These are phyloP conservation scores for Pisolithus microcarpus DNA, from an alignment of 768 basidiomycete species.

Conservation along the genomic window DNA sequence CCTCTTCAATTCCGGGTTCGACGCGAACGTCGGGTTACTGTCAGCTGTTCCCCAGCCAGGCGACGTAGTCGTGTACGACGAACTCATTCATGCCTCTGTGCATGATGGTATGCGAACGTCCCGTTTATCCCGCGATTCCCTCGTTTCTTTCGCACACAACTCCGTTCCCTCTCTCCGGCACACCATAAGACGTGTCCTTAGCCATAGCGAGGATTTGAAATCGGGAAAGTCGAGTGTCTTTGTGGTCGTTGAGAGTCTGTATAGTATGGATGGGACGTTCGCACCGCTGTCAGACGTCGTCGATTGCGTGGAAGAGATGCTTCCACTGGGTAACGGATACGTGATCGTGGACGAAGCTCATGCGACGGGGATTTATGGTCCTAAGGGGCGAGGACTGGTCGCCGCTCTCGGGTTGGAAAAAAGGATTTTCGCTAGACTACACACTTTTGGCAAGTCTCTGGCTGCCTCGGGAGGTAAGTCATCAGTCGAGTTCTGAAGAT, in stretches of 20 bases:
- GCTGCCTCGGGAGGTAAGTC: conserved; percentile 77
- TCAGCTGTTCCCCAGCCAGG: conserved; percentile 67
- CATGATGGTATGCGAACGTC: conserved; percentile 82
- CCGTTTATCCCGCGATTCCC: conserved; percentile 33
- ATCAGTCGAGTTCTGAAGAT: background rate
- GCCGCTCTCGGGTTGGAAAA: conserved; percentile 61
- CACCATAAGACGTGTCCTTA: conserved; percentile 36
- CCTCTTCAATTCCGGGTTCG: conserved; percentile 89
- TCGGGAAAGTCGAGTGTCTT: conserved; percentile 51
- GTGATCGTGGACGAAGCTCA: conserved; percentile 92
- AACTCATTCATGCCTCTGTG: conserved; percentile 84
- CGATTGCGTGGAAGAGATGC: conserved; percentile 48
- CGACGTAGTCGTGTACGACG: conserved; percentile 78
- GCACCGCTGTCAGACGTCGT: conserved; percentile 66
- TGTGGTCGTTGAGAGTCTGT: conserved; percentile 81
- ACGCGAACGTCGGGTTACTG: conserved; percentile 88
- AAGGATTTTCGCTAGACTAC: conserved; percentile 68
- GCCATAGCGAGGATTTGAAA: conserved; percentile 30
- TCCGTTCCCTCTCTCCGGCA: conserved; percentile 43
- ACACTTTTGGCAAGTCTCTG: conserved; percentile 92
- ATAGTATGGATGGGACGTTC: conserved; percentile 95
- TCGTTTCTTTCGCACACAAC: conserved; percentile 66
- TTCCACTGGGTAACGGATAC: conserved; percentile 60
- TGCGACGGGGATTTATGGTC: conserved; percentile 84
- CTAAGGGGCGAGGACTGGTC: conserved; percentile 68